phyloP scores from a whole-genome alignment of 169 alveolate species.

The Cryptosporidium felis region DNA sequence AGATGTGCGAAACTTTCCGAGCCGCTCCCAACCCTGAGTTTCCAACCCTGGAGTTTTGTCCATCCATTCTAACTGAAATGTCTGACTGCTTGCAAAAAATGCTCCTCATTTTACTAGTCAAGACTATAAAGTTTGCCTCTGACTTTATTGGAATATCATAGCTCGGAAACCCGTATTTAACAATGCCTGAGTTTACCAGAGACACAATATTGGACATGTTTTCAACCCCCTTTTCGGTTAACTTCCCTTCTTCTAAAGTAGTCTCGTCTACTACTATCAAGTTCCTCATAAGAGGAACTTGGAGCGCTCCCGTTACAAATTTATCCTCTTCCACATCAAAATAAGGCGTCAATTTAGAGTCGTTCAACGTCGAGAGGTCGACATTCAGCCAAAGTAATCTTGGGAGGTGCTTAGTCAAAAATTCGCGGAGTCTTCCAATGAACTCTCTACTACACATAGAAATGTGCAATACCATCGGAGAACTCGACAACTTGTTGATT shows the following conservation, averaged over 20 bases:
- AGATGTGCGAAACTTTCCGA: background rate
- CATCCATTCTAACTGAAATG: background rate
- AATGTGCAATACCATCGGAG: constrained; percentile 31
- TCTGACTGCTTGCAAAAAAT: background rate
- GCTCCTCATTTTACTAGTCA: constrained; percentile 5
- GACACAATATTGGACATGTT: constrained; percentile 19
- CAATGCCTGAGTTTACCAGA: background rate
- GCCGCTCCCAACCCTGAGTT: background rate
- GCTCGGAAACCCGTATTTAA: constrained; percentile 29
- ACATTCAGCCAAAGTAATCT: constrained; percentile 1
- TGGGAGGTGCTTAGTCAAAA: background rate
- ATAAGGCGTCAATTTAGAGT: background rate
- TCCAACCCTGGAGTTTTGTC: background rate
- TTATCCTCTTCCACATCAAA: constrained; percentile 1
- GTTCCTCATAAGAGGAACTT: constrained; percentile 33
- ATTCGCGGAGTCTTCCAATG: background rate
- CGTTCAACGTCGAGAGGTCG: background rate
- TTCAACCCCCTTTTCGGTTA: constrained; percentile 28
- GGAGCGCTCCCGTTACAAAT: constrained; percentile 50
- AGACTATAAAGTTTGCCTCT: constrained; percentile 20
- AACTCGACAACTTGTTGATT: background rate
- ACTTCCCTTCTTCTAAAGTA: constrained; percentile 15
- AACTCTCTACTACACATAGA: constrained; percentile 30
- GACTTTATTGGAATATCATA: constrained; percentile 36
- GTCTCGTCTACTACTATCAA: constrained; percentile 33